These are phyloP conservation scores for Erodium trifolium DNA, from an alignment of 441 rosid genomes.

Conservation along the genomic window DNA sequence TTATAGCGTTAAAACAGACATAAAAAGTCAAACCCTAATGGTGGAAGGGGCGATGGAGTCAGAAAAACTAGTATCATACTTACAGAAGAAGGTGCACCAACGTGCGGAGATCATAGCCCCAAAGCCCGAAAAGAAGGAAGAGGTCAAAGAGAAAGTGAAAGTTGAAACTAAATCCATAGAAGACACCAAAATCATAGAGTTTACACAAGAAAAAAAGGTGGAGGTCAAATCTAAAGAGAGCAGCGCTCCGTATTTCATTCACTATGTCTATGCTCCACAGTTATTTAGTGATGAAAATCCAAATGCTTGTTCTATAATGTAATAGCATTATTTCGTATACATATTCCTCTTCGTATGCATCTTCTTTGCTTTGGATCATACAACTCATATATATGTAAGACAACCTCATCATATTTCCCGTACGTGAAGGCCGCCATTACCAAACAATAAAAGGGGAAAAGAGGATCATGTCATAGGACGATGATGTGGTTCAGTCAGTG, in stretches of 20 bases:
- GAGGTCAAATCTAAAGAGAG: slow-evolving; percentile 31
- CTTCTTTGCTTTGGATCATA: too few relatives aligned
- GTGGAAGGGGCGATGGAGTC: slow-evolving; percentile 59
- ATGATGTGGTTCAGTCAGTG: too few relatives aligned
- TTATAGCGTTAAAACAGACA: slow-evolving; percentile 50
- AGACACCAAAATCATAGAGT: slow-evolving; percentile 17
- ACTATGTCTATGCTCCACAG: slow-evolving; percentile 50
- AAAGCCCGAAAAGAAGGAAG: slow-evolving; percentile 28
- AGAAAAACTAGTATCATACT: slow-evolving; percentile 40
- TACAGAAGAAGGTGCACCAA: slow-evolving; percentile 51
- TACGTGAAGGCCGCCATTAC: too few relatives aligned
- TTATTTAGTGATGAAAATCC: slow-evolving; percentile 57
- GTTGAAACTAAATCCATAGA: slow-evolving; percentile 25
- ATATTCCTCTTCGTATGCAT: too few relatives aligned
- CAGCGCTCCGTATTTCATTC: slow-evolving; percentile 39
- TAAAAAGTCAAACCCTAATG: slow-evolving; percentile 51
- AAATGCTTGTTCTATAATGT: slow-evolving; percentile 37
- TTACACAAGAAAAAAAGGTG: slow-evolving; percentile 26
- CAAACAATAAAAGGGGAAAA: too few relatives aligned
- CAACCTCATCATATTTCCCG: too few relatives aligned
- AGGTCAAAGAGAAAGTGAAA: slow-evolving; percentile 17
- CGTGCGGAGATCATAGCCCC: slow-evolving; percentile 55
- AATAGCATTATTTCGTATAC: background rate
- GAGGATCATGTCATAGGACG: too few relatives aligned
- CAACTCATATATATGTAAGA: too few relatives aligned